Base-by-base conservation (phyloP, 1,284 basidiomycete genomes). In the Farysia itapuensis region DNA sequence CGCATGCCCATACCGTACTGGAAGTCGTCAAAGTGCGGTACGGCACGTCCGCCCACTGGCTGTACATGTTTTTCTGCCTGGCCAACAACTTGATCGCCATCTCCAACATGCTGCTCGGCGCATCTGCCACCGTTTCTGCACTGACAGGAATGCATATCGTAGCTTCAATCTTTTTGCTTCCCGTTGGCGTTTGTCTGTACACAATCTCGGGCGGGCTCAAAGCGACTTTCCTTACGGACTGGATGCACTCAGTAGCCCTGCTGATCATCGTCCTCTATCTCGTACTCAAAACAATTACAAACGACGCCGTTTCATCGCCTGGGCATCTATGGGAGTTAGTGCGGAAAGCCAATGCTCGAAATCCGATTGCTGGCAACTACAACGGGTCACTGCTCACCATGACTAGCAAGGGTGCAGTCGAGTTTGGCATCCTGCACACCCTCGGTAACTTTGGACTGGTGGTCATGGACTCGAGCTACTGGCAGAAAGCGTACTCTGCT, bases 321-420 rank as follows among this genome's bases (percentile, higher is more conserved):
- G 53, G 43, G 4, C 52, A 66, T 36, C 47, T 73, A 12, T 71
- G 60, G 49, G 52, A 67, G 37, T 40, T 68, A 2, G 45, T 70
- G 14, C 42, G 34, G 26, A 19, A 25, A 12, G 68, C 58, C 4
- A 48, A 51, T 25, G 39, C 30, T 4, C 13, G 9, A 16, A 59
- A 67, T 29, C 50, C 46, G 0, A 81, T 86, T 16, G 43, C 77
- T 0, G 84, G 83, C 16, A 86, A 86, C 72, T 82, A 82, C 0
- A 78, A 81, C 18, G 85, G 85, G 1, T 82, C 81, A 4, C 86
- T 86, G 72, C 77, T 86, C 23, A 87, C 91, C 5, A 87, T 96
- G 81, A 84, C 89, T 22, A 88, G 85, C 11, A 84, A 85, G 77
- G 83, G 86, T 45, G 92, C 89, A 0, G 45, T 72, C 14, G 57